Evolutionary conservation across 352 stramenopile species (phyloP).

Genomic region (Aphanomyces euteiches): DNA sequence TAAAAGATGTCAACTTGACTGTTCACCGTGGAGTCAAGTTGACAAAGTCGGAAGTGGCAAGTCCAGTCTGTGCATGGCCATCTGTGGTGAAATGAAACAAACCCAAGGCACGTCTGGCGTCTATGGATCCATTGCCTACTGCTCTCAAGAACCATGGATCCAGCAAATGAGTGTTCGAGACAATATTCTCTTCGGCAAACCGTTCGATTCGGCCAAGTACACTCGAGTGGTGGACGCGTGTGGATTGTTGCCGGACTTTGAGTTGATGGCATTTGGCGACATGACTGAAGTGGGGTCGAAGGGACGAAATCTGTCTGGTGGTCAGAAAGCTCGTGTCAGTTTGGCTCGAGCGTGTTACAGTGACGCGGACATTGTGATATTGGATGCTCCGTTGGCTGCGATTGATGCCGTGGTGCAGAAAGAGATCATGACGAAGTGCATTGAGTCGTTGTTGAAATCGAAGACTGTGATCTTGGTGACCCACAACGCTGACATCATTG

Average conservation of each 20-base stretch:
- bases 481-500: conserved; percentile 50
- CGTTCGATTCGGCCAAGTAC: conserved; percentile 41
- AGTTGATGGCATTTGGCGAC: conserved; percentile 50
- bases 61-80: conserved; percentile 89
- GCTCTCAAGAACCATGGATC: conserved; percentile 89
- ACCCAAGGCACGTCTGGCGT: conserved; percentile 45
- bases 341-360: conserved; percentile 66
- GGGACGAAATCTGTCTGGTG: conserved; percentile 56
- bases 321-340: conserved; percentile 63
- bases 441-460: conserved; percentile 42
- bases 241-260: conserved; percentile 50
- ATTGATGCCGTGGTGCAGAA: conserved; percentile 45
- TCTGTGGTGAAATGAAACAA: conserved; percentile 92
- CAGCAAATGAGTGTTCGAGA: conserved; percentile 87
- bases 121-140: conserved; percentile 66
- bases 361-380: conserved; percentile 51
- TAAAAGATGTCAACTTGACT: conserved; percentile 67
- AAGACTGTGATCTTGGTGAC: conserved; percentile 54
- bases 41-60: conserved; percentile 93
- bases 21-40: too few relatives aligned
- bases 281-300: conserved; percentile 59
- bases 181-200: conserved; percentile 87
- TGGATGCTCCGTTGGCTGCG: conserved; percentile 64
- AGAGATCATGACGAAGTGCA: conserved; percentile 39
- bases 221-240: conserved; percentile 52